These are phyloP conservation scores for Trametes sanguinea DNA, from an alignment of 768 basidiomycete genomes.

Conservation along the genomic window DNA sequence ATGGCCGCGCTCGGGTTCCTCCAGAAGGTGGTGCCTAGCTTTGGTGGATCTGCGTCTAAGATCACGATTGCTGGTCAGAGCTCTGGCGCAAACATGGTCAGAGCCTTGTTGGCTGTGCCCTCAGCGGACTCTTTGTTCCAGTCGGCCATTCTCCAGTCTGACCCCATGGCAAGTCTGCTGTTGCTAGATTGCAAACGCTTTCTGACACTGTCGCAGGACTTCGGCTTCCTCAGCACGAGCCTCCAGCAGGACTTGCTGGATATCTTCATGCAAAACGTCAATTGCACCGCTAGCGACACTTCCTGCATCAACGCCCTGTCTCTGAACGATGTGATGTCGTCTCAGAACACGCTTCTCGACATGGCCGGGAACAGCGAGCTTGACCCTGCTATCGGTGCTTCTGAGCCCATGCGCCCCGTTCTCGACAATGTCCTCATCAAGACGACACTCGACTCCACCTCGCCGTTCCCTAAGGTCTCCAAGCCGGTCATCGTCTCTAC, in stretches of 20 bases:
- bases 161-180: conserved; percentile 67
- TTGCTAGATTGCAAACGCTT: background rate
- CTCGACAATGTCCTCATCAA: conserved; percentile 71
- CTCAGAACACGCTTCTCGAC: conserved; percentile 49
- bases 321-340: conserved; percentile 52
- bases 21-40: conserved; percentile 54
- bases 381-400: conserved; percentile 54
- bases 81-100: conserved; percentile 75
- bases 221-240: conserved; percentile 60
- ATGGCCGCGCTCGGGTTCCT: conserved; percentile 68
- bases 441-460: conserved; percentile 60
- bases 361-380: conserved; percentile 40
- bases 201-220: conserved; percentile 49
- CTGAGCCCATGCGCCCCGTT: conserved; percentile 66
- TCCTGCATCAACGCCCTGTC: conserved; percentile 55
- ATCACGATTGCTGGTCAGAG: conserved; percentile 85
- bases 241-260: conserved; percentile 58
- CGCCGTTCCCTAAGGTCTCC: conserved; percentile 56
- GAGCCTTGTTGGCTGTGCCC: conserved; percentile 73
- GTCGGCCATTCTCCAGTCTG: conserved; percentile 81
- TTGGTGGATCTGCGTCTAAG: conserved; percentile 65
- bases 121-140: conserved; percentile 72
- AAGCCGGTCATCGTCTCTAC: conserved; percentile 76
- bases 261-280: conserved; percentile 49
- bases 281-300: conserved; percentile 47